A percentile compares a stretch with the other conserved stretches of the same genome.
Conservation (phyloP, 345 rosid species). For the Acer negundo region DNA sequence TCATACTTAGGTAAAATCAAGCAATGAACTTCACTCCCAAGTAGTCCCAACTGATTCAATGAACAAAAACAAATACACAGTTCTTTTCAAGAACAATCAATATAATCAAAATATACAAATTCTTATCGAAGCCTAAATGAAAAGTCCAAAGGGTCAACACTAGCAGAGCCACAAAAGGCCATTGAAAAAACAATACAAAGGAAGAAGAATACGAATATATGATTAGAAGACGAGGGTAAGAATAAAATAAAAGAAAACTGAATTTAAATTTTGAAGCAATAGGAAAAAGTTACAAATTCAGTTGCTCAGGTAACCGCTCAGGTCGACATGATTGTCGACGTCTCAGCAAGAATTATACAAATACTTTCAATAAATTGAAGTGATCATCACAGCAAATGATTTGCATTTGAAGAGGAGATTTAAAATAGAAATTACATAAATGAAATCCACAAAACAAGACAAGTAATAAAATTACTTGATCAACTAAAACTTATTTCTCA, state of each 20-base stretch:
- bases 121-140: too few relatives aligned
- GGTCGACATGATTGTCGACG: constrained; percentile 36
- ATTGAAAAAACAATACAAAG: not conserved
- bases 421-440: too few relatives aligned
- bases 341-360: constrained; percentile 34
- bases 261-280: not conserved
- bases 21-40: not conserved
- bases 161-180: not conserved
- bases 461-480: too few relatives aligned
- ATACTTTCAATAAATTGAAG: constrained; percentile 20
- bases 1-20: too few relatives aligned
- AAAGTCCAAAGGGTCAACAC: not conserved
- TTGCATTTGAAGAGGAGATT: not conserved
- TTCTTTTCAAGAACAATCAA: not conserved
- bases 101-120: too few relatives aligned
- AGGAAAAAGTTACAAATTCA: not conserved
- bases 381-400: constrained; percentile 42
- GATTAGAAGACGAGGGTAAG: not conserved
- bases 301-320: constrained; percentile 73
- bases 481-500: too few relatives aligned
- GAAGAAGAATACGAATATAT: not conserved
- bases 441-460: too few relatives aligned
- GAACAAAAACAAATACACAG: not conserved
- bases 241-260: not conserved
- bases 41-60: not conserved